Conservation (phyloP, 306 rosid species). For the Fagus sylvatica region DNA sequence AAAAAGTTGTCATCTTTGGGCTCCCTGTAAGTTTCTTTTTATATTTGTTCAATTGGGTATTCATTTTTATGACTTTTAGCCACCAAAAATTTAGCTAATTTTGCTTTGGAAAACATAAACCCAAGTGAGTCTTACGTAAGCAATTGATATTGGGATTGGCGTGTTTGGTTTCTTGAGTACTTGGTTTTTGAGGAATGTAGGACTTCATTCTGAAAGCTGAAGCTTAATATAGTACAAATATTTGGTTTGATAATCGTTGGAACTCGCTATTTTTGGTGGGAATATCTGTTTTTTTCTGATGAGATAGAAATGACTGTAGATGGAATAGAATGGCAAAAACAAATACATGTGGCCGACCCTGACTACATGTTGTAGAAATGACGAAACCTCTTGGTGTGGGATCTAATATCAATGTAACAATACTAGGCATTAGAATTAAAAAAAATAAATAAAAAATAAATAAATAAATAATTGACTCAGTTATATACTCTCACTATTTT, state of each 20-base stretch:
- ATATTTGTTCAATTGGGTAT: background rate
- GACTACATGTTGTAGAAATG: too few species aligned
- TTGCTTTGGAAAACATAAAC: background rate
- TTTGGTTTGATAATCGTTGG: too few species aligned
- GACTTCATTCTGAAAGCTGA: background rate
- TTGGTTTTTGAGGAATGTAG: too few species aligned
- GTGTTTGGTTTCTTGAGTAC: background rate
- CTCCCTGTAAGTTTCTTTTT: conserved; percentile 73
- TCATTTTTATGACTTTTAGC: too few species aligned
- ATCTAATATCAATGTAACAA: background rate
- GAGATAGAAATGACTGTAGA: too few species aligned
- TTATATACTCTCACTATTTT: background rate
- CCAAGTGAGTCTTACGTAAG: background rate
- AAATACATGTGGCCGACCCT: too few species aligned
- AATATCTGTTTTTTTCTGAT: too few species aligned
- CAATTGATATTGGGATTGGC: background rate
- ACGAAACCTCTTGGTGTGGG: background rate
- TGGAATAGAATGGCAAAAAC: too few species aligned
- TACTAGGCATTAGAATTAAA: background rate
- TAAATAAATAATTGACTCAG: background rate
- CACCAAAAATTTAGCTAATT: background rate
- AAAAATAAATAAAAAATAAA: too few species aligned
- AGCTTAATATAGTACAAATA: background rate
- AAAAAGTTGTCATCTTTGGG: conserved; percentile 87
- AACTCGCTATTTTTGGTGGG: too few species aligned